phyloP scores from a whole-genome alignment of 768 basidiomycete genomes.

The Leucosporidium yakuticum region DNA sequence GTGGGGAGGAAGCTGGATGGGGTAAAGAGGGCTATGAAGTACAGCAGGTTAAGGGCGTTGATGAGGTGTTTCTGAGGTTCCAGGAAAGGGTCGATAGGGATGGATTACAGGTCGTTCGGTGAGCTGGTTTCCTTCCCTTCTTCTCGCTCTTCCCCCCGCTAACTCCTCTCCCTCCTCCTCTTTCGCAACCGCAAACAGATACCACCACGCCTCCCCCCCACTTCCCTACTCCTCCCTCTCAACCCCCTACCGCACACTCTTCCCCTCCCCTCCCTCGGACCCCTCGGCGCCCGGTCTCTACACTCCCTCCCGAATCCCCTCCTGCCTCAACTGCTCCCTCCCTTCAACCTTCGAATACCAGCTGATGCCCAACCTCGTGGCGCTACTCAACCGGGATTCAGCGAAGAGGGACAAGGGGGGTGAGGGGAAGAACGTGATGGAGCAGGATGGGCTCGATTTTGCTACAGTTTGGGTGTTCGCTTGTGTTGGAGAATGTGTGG shows the following conservation, averaged over 20 bases:
- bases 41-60: slow-evolving; percentile 62
- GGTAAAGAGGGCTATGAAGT: slow-evolving; percentile 66
- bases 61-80: slow-evolving; percentile 81
- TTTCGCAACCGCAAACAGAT: slow-evolving; percentile 49
- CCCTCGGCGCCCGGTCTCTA: slow-evolving; percentile 51
- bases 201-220: slow-evolving; percentile 78
- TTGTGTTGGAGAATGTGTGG: slow-evolving; percentile 71
- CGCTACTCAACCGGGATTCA: slow-evolving; percentile 56
- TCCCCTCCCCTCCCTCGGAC: slow-evolving; percentile 54
- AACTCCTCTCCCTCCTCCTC: not conserved
- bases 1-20: slow-evolving; percentile 50
- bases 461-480: slow-evolving; percentile 86
- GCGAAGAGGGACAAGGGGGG: slow-evolving; percentile 53
- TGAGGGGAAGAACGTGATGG: slow-evolving; percentile 49
- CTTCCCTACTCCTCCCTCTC: slow-evolving; percentile 75
- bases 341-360: slow-evolving; percentile 83
- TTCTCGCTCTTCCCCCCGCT: slow-evolving; percentile 2
- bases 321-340: slow-evolving; percentile 63
- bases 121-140: slow-evolving; percentile 36
- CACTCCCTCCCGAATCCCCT: slow-evolving; percentile 53
- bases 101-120: slow-evolving; percentile 84
- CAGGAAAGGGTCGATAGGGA: slow-evolving; percentile 62
- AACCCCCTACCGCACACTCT: slow-evolving; percentile 63
- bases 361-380: slow-evolving; percentile 89
- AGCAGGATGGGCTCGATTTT: slow-evolving; percentile 79